Base-by-base conservation (phyloP, 208 protist species). In the Tritrichomonas foetus region DNA sequence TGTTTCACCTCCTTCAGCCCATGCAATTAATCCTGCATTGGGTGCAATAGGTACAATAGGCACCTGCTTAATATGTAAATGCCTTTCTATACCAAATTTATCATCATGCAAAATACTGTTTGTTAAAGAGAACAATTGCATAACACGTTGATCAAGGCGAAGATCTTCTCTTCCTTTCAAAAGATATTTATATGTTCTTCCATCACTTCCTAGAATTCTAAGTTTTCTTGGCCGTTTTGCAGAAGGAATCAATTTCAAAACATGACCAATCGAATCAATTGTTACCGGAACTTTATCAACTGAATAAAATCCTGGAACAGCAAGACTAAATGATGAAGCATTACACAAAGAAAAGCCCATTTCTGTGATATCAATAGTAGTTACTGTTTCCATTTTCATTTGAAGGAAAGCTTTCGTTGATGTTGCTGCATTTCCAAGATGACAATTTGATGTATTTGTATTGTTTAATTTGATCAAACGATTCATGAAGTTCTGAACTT, bases 131-230 rank as follows among this genome's bases (percentile, higher is more conserved):
- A 93, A 93, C 3, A 93, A 72, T 49, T 93, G 89, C 55, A 93
- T 72, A 49, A 93, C 39, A 50, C 55, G 89, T 72, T 93, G 55
- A 74, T 93, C 89, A 25, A 93, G 30, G 49, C 57, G 50, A 16
- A 93, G 55, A n/a, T 93, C 89, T 50, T 93, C 89, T 93, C 89
- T 41, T 25, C 55, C 50, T 93, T 93, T 93, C 20, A 93, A 64
- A 2, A 93, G 55, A 72, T 93, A 93, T 72, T 93, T 64, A 33
- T 72, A 93, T 16, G 5, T 47, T 44, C 47, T 16, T 16, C 89
- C 89, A 49, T 93, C 41, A 47, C 57, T 69, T 5, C 89, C 89
- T 3, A 93, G 3, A 25, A 93, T 72, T 30, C 55, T 30, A 25
- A 93, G 25, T 39, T 93, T 93, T 50, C 57, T 33, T 13, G 89